phyloP scores from a whole-genome alignment of 495 filamentous ascomycete species.

The Aspergillus steynii region DNA sequence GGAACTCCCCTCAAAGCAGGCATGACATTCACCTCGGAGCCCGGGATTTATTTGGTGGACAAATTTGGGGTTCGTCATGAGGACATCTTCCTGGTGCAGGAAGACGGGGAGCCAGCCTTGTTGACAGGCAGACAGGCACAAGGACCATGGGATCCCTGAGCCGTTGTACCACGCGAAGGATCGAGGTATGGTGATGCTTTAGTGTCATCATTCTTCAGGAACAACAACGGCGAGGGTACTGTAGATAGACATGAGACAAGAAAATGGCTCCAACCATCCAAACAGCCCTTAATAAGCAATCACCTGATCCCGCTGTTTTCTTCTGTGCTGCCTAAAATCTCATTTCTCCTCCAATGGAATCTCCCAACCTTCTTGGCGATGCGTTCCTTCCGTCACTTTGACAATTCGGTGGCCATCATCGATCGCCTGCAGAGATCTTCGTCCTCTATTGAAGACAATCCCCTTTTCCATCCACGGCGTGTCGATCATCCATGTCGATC shows the following conservation, averaged over 20 bases:
- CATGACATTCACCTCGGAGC: constrained; percentile 58
- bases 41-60: constrained; percentile 53
- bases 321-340: neutral
- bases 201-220: neutral
- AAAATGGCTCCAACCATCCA: neutral
- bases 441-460: constrained; percentile 3
- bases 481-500: neutral
- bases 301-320: neutral
- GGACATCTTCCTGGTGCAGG: constrained; percentile 50
- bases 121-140: constrained; percentile 46
- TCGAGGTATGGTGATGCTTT: too few relatives aligned
- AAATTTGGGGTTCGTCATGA: constrained; percentile 58
- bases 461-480: neutral
- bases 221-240: too few relatives aligned
- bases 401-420: neutral
- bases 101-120: constrained; percentile 43
- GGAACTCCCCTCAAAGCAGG: constrained; percentile 39
- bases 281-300: neutral
- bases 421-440: constrained; percentile 3
- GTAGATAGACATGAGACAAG: neutral
- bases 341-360: neutral
- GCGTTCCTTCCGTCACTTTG: neutral
- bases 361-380: neutral
- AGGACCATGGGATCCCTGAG: constrained; percentile 50
- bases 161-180: neutral